Conservation (phyloP, 1,139 yeast genomes). For the Taphrina confusa region DNA sequence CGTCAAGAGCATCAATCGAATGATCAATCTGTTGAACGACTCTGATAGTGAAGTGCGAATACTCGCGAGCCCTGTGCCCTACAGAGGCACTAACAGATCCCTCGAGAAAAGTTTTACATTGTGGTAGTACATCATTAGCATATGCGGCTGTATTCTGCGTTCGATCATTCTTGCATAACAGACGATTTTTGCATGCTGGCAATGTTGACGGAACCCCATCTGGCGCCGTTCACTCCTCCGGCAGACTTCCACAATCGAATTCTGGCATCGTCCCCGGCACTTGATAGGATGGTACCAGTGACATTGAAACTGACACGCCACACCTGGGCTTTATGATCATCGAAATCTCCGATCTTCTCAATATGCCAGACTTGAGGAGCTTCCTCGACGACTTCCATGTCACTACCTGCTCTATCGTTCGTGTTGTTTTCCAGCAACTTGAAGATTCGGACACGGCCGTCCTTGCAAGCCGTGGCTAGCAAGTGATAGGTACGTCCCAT, state of each 20-base stretch:
- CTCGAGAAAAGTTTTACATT: slow-evolving; percentile 20
- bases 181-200: slow-evolving; percentile 12
- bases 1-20: slow-evolving; percentile 10
- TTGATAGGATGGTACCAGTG: slow-evolving; percentile 87
- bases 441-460: slow-evolving; percentile 85
- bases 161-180: slow-evolving; percentile 8
- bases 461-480: slow-evolving; percentile 93
- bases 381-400: slow-evolving; percentile 38
- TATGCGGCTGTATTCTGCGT: background rate
- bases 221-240: slow-evolving; percentile 20
- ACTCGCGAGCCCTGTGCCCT: background rate
- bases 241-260: slow-evolving; percentile 77
- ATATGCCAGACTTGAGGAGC: slow-evolving; percentile 44
- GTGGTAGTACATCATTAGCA: slow-evolving; percentile 5
- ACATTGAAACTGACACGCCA: slow-evolving; percentile 96
- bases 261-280: slow-evolving; percentile 95
- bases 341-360: slow-evolving; percentile 59
- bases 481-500: slow-evolving; percentile 88
- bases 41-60: background rate
- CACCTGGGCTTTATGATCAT: slow-evolving; percentile 84
- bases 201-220: slow-evolving; percentile 23
- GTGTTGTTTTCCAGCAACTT: slow-evolving; percentile 52
- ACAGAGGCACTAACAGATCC: slow-evolving; percentile 15
- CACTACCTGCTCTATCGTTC: slow-evolving; percentile 27
- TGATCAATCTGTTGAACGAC: slow-evolving; percentile 9